phyloP scores from a whole-genome alignment of 257 asterid genomes.

The Solanum virginianum region DNA sequence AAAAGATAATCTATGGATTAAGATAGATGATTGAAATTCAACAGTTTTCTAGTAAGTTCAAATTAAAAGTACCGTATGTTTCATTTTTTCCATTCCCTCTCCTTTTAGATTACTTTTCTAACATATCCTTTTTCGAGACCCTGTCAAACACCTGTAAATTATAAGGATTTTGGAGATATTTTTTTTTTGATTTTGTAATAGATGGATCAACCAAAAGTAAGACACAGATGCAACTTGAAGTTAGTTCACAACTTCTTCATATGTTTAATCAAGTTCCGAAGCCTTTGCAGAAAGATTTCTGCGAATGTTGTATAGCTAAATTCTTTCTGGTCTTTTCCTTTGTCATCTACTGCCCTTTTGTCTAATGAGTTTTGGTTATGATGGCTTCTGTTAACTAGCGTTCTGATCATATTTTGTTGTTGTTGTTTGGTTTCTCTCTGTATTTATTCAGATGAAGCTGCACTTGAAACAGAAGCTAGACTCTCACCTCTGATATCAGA shows the following conservation, averaged over 20 bases:
- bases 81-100: background rate
- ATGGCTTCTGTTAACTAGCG: background rate
- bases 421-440: background rate
- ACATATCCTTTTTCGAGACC: background rate
- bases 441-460: constrained; percentile 63
- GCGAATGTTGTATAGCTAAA: background rate
- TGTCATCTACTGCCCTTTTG: background rate
- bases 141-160: background rate
- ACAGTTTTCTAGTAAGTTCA: background rate
- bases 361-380: background rate
- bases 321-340: background rate
- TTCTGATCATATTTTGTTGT: background rate
- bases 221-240: background rate
- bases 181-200: background rate
- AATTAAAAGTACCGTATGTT: background rate
- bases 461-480: constrained; percentile 90
- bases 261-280: background rate
- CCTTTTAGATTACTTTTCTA: background rate
- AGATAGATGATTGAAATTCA: background rate
- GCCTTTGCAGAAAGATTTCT: background rate
- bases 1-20: background rate
- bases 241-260: background rate
- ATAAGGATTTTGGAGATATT: background rate
- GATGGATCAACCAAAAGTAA: background rate
- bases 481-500: constrained; percentile 74